Base-by-base conservation (phyloP, 129 eudicot species). In the Arctium minus region DNA sequence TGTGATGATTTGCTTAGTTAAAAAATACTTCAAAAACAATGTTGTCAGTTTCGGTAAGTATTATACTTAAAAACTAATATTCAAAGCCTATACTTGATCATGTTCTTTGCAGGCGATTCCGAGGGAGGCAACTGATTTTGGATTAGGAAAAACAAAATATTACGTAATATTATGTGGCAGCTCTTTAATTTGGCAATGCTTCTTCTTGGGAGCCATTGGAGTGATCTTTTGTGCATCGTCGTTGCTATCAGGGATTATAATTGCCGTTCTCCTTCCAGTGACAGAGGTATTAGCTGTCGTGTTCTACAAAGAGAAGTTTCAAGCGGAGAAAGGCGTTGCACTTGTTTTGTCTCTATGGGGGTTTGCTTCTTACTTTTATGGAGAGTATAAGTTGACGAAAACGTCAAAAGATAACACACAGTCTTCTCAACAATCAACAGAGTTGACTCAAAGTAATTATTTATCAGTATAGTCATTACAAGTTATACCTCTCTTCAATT, bases 261-360 rank as follows among this genome's bases (percentile, higher is more conserved):
- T 90, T 0, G 83, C 91, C 0, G 84, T 79, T 65, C 37, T 82
- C 0, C 88, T 90, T n/a, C 93, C 91, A 0, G 78, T 86, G 11
- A 88, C 83, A 0, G 91, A 88, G n/a, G 67, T 88, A 22, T 46
- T 86, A 37, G 91, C 86, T 42, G 89, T 90, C 27, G 69, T 90
- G 17, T 83, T 90, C 17, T 90, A 88, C 81, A 82, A 79, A 6
- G 93, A 90, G 53, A 88, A 77, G 73, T 90, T 90, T 71, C 79
- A 86, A 72, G 85, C 74, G 0, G 93, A 88, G 9, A 88, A 90
- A 74, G 93, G 84, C 0, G 86, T 90, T 13, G 81, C 93, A 6
- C 93, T 90, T 32, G 68, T 85, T 64, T 85, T 90, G 50, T 90
- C 91, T 32, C 64, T 87, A 32, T 90, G 91, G 93, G 93, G 91